Evolutionary conservation across 208 protist genomes (phyloP).

Genomic region (Leishmania tropica): DNA sequence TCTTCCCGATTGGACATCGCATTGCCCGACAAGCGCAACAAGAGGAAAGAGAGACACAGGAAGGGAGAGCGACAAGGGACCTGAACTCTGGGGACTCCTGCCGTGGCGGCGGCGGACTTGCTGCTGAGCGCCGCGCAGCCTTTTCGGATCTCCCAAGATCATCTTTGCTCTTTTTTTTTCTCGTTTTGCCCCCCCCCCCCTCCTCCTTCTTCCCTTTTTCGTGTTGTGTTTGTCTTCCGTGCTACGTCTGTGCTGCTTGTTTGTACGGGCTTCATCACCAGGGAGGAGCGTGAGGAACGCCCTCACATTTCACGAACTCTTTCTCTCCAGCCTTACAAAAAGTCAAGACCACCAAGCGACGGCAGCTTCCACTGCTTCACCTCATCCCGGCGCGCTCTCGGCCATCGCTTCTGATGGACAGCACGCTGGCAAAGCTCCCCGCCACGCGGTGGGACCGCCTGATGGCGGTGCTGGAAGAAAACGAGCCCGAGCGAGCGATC

Average conservation of each 20-base stretch:
- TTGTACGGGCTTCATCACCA: background rate
- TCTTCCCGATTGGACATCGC: background rate
- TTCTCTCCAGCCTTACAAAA: background rate
- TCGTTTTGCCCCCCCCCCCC: background rate
- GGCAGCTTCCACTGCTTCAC: background rate
- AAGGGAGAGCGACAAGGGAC: too few relatives aligned
- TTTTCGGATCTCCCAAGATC: background rate
- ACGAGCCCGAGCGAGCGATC: slow-evolving; percentile 53
- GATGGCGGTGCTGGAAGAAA: slow-evolving; percentile 46
- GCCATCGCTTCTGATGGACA: slow-evolving; percentile 2
- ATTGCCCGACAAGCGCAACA: background rate
- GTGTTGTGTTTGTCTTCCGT: background rate
- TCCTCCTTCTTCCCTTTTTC: background rate
- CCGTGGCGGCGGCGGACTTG: background rate
- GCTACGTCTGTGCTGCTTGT: background rate
- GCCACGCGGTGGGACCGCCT: slow-evolving; percentile 62
- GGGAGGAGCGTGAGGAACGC: background rate
- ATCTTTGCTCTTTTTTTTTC: background rate
- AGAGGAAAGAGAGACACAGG: background rate
- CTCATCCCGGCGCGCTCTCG: background rate
- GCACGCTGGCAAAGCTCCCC: slow-evolving; percentile 10
- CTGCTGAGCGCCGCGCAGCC: background rate
- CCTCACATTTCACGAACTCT: background rate
- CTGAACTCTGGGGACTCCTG: too few relatives aligned
- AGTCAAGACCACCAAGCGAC: background rate